Evolutionary conservation across 31 red algal genomes (phyloP).

Genomic region (Pterothamnion heteromorphum): DNA sequence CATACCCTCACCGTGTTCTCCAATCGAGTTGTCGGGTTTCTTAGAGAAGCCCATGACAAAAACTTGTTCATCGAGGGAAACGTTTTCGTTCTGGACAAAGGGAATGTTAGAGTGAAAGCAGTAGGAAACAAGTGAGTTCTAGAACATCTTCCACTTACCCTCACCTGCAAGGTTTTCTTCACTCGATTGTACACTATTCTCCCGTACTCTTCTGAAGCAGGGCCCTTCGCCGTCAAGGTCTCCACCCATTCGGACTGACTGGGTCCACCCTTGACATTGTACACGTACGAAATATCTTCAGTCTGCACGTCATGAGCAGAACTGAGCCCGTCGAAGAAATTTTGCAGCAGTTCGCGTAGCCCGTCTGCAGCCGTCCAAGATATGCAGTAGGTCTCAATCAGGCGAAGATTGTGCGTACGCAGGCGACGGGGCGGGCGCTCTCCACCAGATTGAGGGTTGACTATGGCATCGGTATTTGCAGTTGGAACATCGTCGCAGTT

Average conservation of each 20-base stretch:
- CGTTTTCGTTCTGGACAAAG: background rate
- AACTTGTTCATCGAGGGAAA: background rate
- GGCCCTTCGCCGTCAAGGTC: background rate
- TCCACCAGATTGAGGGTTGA: too few relatives aligned
- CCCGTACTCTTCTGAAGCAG: background rate
- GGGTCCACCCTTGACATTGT: background rate
- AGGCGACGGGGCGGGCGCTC: too few relatives aligned
- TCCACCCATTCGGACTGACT: background rate
- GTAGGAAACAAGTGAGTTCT: too few relatives aligned
- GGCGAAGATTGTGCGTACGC: background rate
- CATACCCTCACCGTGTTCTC: slow-evolving; percentile 27
- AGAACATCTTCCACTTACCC: too few relatives aligned
- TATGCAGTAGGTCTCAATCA: background rate
- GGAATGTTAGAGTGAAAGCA: too few relatives aligned
- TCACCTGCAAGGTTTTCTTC: too few relatives aligned
- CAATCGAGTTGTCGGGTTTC: background rate
- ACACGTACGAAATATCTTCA: background rate
- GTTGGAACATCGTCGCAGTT: too few relatives aligned
- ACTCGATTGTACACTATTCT: background rate
- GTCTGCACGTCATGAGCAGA: background rate
- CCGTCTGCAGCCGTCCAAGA: background rate
- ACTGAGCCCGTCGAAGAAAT: background rate
- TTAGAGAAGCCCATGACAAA: background rate
- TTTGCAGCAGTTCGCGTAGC: background rate
- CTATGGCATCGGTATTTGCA: too few relatives aligned